Evolutionary conservation across 139 green algal species (phyloP), one percentile per base, ranked within the genome.

Genomic region (Choricystis sp.): DNA sequence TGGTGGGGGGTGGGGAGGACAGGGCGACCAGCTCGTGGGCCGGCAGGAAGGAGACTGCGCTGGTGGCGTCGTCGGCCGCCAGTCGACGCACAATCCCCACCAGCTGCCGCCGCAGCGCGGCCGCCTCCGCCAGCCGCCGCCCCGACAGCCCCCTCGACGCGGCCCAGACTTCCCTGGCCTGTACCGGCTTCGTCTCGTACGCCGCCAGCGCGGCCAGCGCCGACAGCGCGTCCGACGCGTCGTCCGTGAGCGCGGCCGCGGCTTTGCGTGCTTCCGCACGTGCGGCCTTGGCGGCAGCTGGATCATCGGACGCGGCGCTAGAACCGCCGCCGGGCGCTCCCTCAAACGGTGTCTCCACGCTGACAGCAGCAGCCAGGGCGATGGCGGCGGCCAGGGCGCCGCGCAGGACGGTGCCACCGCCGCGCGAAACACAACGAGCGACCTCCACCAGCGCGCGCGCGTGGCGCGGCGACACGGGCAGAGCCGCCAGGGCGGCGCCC

Each of bases 391-490:
- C 66, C 59, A 95, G 66, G 16, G 23, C 58, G 4, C 56, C n/a
- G 62, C 22, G 57, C 57, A 24, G 49, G 19, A 16, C 26, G 48
- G n/a, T n/a, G n/a, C n/a, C n/a, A n/a, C 52, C 26, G 29, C 26
- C 56, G 3, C 19, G n/a, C 62, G 1, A 57, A 56, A 2, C 52
- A 29, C 26, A 30, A 19, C 40, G 56, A 58, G 31, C 60, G 0
- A 82, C 81, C 66, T 94, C 81, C 62, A 97, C 67, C 48, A 98
- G 73, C 87, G 96, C 91, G 27, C 90, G 77, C 0, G 89, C 70
- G 59, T 96, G 89, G 31, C 92, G 78, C 0, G 92, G 90, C 28
- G 67, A 81, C 65, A 98, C 77, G 22, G 92, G 92, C 19, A 91
- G 83, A 1, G 61, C 67, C 1, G 88, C 81, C 92, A 98, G 97